Conservation (phyloP, 2,329 filamentous ascomycete species). For the Alternaria incomplexa region DNA sequence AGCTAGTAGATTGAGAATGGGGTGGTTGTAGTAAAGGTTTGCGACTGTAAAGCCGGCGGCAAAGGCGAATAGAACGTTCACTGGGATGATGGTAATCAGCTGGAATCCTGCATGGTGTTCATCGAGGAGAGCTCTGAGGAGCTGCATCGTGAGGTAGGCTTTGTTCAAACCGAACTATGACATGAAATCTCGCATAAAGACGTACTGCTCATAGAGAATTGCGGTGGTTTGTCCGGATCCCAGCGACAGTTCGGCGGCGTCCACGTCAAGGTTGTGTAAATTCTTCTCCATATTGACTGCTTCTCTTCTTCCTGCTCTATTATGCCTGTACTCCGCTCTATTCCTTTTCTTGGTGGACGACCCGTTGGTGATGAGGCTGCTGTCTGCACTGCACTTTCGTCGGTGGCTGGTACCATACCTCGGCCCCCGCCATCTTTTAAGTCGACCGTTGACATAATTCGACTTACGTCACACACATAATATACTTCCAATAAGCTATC, state of each 20-base stretch:
- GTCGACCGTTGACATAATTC: neutral
- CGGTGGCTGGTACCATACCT: neutral
- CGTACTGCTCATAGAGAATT: slow-evolving; percentile 64
- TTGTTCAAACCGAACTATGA: neutral
- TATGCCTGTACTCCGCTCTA: neutral
- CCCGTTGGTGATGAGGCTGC: neutral
- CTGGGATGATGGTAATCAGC: neutral
- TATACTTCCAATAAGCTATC: neutral
- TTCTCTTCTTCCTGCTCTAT: neutral
- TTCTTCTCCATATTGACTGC: slow-evolving; percentile 24
- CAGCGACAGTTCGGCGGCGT: slow-evolving; percentile 72
- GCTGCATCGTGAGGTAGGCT: neutral
- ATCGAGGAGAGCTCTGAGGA: neutral
- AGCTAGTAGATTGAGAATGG: slow-evolving; percentile 78
- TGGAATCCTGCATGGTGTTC: neutral
- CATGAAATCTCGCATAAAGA: neutral
- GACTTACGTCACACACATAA: neutral
- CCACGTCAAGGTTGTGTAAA: slow-evolving; percentile 56
- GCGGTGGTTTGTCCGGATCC: slow-evolving; percentile 68
- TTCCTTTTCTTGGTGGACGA: neutral
- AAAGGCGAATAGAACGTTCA: slow-evolving; percentile 75
- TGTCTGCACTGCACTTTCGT: neutral
- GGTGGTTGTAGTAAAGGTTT: slow-evolving; percentile 82
- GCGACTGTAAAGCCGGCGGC: slow-evolving; percentile 76
- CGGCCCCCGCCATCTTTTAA: neutral